Conservation (phyloP, 768 basidiomycete species). For the Suillus americanus region DNA sequence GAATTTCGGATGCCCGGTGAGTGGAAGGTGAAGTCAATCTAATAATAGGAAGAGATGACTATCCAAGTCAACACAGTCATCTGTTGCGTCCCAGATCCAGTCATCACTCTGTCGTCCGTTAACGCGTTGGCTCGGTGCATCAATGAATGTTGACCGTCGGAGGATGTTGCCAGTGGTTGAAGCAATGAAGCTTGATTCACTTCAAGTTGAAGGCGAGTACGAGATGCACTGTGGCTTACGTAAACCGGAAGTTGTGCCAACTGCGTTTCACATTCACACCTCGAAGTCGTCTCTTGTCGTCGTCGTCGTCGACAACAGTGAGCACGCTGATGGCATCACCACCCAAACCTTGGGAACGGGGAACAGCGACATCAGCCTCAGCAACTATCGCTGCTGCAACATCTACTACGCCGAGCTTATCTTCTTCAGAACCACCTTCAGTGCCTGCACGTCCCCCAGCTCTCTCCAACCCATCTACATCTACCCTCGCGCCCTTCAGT, state of each 20-base stretch:
- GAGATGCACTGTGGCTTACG: no score
- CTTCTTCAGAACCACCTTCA: conserved; percentile 38
- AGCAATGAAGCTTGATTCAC: no score
- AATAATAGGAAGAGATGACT: not conserved
- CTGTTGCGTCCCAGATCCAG: no score
- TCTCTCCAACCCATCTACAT: conserved; percentile 39
- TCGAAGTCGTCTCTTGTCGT: not conserved
- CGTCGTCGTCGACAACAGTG: not conserved
- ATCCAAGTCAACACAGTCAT: no score
- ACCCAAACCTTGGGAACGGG: conserved; percentile 89
- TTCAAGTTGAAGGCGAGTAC: no score
- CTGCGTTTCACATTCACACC: not conserved
- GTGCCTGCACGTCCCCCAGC: conserved; percentile 66
- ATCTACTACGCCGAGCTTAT: conserved; percentile 17
- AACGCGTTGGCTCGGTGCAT: no score
- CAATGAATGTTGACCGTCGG: no score
- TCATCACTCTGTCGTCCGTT: no score
- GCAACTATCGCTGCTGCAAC: conserved; percentile 24
- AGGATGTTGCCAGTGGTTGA: no score
- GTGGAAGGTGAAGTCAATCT: not conserved
- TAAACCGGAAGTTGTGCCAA: no score
- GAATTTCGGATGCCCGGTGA: not conserved
- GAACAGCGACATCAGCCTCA: conserved; percentile 36
- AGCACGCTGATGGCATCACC: conserved; percentile 60
- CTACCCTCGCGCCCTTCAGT: conserved; percentile 32